Evolutionary conservation across 2,329 filamentous ascomycete species (phyloP).

Genomic region (Phialophora expanda): DNA sequence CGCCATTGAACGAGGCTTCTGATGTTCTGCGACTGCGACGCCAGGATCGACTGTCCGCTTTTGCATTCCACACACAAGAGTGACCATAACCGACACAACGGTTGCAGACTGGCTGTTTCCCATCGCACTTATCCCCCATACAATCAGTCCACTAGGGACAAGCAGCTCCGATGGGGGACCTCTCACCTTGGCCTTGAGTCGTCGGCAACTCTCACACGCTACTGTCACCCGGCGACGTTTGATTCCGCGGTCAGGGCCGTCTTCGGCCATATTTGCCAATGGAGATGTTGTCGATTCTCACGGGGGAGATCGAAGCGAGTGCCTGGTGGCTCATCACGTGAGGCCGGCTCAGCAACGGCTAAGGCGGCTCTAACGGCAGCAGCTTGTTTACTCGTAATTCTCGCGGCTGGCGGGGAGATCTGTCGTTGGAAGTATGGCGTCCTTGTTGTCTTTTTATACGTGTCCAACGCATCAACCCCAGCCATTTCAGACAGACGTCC

Average conservation of each 20-base stretch:
- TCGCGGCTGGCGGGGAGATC: not conserved
- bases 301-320: not conserved
- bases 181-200: too few relatives aligned
- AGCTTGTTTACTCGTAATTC: not conserved
- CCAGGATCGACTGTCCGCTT: too few relatives aligned
- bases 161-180: too few relatives aligned
- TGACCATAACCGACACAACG: too few relatives aligned
- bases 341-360: not conserved
- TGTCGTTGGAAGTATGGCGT: not conserved
- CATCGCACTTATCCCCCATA: too few relatives aligned
- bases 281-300: not conserved
- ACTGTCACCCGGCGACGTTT: too few relatives aligned
- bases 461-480: not conserved
- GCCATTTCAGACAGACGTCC: not conserved
- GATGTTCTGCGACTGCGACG: too few relatives aligned
- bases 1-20: too few relatives aligned
- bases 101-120: too few relatives aligned
- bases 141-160: too few relatives aligned
- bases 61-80: too few relatives aligned
- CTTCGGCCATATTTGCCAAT: not conserved
- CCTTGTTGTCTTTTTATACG: not conserved
- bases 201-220: too few relatives aligned
- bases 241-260: not conserved
- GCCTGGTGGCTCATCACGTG: not conserved
- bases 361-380: not conserved